phyloP scores from a whole-genome alignment of 805 yeast species.

The Brettanomyces nanus region DNA sequence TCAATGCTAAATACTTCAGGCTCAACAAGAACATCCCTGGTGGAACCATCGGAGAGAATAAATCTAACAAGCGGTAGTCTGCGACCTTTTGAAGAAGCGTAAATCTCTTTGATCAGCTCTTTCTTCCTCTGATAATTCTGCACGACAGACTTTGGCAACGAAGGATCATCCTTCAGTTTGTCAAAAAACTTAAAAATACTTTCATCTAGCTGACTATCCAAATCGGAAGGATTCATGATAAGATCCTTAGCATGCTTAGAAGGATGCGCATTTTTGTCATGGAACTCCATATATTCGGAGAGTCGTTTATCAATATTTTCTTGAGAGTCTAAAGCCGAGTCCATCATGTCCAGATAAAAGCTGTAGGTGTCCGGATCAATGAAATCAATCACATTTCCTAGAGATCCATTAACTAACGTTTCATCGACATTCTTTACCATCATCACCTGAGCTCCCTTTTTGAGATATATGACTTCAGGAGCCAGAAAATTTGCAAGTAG shows the following conservation, averaged over 20 bases:
- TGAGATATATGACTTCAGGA: conserved; percentile 46
- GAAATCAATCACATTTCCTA: conserved; percentile 50
- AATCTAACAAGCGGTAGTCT: conserved; percentile 76
- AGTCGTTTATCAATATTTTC: conserved; percentile 13
- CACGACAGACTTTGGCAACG: conserved; percentile 17
- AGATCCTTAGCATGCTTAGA: conserved; percentile 4
- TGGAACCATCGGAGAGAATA: conserved; percentile 56
- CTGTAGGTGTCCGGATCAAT: conserved; percentile 42
- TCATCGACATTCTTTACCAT: conserved; percentile 69
- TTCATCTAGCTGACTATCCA: conserved; percentile 30
- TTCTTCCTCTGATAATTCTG: conserved; percentile 38
- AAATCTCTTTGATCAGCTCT: conserved; percentile 33
- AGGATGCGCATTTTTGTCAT: conserved; percentile 11
- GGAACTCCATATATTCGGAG: conserved; percentile 7
- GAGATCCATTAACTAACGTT: conserved; percentile 66
- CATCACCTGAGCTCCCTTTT: conserved; percentile 77
- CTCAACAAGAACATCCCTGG: conserved; percentile 68
- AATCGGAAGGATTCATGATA: conserved; percentile 14
- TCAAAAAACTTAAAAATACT: conserved; percentile 42
- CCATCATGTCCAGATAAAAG: conserved; percentile 25
- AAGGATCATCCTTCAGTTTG: conserved; percentile 8
- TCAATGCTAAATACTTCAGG: conserved; percentile 79
- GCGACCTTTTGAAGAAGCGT: conserved; percentile 34
- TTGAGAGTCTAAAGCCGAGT: conserved; percentile 3
- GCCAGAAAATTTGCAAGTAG: conserved; percentile 54